These are phyloP conservation scores for Didymella arachidicola DNA, from an alignment of 2,329 filamentous ascomycete species.

Conservation along the genomic window DNA sequence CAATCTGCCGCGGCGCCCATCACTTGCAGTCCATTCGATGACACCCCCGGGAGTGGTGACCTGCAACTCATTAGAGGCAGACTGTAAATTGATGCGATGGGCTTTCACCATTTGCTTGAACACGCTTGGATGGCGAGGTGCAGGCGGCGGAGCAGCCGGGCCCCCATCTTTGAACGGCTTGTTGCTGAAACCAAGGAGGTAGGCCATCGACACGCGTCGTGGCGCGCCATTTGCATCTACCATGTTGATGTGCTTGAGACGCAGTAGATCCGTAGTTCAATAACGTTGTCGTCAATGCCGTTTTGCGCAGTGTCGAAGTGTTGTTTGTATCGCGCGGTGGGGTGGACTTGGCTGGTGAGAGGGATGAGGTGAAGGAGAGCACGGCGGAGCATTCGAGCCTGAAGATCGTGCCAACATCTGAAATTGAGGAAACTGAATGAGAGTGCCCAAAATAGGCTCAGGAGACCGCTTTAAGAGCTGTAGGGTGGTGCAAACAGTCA, in stretches of 20 bases:
- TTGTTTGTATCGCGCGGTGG: constrained; percentile 8
- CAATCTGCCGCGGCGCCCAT: constrained; percentile 42
- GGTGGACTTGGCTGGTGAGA: constrained; percentile 1
- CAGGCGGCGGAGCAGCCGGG: constrained; percentile 22
- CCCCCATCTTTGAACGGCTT: constrained; percentile 40
- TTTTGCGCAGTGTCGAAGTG: background rate
- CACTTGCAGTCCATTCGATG: constrained; percentile 45
- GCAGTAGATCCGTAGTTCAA: background rate
- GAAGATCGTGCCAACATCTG: no score
- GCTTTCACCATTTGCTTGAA: constrained; percentile 27
- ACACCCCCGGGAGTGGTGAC: constrained; percentile 34
- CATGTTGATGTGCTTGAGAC: constrained; percentile 20
- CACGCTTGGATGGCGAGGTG: constrained; percentile 12
- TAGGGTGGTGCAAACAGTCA: background rate
- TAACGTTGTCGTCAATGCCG: background rate
- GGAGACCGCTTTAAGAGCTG: background rate
- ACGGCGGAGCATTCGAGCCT: background rate
- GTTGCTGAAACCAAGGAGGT: constrained; percentile 41
- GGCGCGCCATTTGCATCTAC: constrained; percentile 19
- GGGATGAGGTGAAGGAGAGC: constrained; percentile 4
- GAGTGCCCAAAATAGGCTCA: background rate
- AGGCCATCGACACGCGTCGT: constrained; percentile 37
- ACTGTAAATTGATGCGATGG: fast-evolving
- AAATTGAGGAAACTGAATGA: background rate
- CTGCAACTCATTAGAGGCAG: constrained; percentile 19